phyloP scores from a whole-genome alignment of 805 yeast species.

The Jamesozyma spencerorum region DNA sequence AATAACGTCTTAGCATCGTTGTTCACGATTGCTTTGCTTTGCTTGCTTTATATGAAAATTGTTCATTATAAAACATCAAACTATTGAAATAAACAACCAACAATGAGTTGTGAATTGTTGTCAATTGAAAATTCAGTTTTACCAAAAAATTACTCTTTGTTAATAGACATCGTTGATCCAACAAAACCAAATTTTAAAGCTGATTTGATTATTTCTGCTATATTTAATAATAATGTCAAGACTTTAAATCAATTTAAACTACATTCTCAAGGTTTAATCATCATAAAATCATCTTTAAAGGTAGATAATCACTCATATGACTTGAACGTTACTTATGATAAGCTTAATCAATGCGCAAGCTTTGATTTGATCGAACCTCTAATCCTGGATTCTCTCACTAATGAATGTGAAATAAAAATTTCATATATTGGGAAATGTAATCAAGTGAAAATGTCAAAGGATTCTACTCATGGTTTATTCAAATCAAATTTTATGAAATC shows the following conservation, averaged over 20 bases:
- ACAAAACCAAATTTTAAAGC: slow-evolving; percentile 42
- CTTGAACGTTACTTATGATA: slow-evolving; percentile 18
- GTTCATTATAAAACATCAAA: no score
- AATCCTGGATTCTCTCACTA: not conserved
- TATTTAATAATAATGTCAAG: not conserved
- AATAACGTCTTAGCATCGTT: no score
- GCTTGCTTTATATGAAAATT: no score
- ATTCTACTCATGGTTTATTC: slow-evolving; percentile 56
- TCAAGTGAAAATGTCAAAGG: slow-evolving; percentile 42
- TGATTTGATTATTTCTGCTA: slow-evolving; percentile 8
- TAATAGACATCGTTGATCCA: slow-evolving; percentile 32
- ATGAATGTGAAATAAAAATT: slow-evolving; percentile 13
- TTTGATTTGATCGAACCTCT: no score
- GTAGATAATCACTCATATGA: slow-evolving; percentile 8
- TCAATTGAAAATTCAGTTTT: slow-evolving; percentile 19
- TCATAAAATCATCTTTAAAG: no score
- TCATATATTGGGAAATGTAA: slow-evolving; percentile 45
- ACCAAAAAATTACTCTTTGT: slow-evolving; percentile 32
- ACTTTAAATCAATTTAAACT: slow-evolving; percentile 9
- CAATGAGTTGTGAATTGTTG: slow-evolving; percentile 5
- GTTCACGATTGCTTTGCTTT: no score
- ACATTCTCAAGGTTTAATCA: slow-evolving; percentile 27
- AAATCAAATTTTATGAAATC: slow-evolving; percentile 51
- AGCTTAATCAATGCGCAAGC: slow-evolving; percentile 6
- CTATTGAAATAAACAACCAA: no score